These are phyloP conservation scores for Eimeria praecox DNA, from an alignment of 169 alveolate genomes.

Conservation along the genomic window DNA sequence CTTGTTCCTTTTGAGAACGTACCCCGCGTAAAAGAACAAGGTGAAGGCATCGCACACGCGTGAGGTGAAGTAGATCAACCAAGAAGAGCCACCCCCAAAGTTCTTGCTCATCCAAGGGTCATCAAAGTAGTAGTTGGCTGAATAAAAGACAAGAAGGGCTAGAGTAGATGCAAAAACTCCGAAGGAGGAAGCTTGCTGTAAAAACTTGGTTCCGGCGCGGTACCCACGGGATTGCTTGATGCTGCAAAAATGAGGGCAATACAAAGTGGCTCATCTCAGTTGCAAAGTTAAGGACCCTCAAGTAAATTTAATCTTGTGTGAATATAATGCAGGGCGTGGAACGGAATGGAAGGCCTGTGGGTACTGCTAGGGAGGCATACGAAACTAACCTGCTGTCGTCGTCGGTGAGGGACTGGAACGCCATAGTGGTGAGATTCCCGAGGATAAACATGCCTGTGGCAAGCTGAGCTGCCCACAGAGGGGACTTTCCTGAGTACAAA, in stretches of 20 bases:
- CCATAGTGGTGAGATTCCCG: conserved; percentile 91
- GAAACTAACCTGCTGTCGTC: conserved; percentile 90
- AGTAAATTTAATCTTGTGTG: background rate
- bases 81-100: conserved; percentile 92
- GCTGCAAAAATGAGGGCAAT: conserved; percentile 80
- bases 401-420: conserved; percentile 92
- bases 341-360: background rate
- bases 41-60: conserved; percentile 91
- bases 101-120: conserved; percentile 93
- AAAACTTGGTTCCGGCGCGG: conserved; percentile 93
- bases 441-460: conserved; percentile 90
- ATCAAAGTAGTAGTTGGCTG: conserved; percentile 92
- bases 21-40: conserved; percentile 92
- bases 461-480: conserved; percentile 89
- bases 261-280: background rate
- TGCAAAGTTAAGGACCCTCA: no score
- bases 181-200: conserved; percentile 92
- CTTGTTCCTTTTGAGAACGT: background rate
- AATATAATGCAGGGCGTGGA: no score
- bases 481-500: conserved; percentile 73
- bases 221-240: conserved; percentile 94
- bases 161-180: conserved; percentile 92
- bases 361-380: background rate
- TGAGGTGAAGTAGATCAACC: conserved; percentile 91
- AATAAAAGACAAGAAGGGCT: conserved; percentile 90